Conservation (phyloP, 129 eudicot species). For the Flaveria sonorensis region DNA sequence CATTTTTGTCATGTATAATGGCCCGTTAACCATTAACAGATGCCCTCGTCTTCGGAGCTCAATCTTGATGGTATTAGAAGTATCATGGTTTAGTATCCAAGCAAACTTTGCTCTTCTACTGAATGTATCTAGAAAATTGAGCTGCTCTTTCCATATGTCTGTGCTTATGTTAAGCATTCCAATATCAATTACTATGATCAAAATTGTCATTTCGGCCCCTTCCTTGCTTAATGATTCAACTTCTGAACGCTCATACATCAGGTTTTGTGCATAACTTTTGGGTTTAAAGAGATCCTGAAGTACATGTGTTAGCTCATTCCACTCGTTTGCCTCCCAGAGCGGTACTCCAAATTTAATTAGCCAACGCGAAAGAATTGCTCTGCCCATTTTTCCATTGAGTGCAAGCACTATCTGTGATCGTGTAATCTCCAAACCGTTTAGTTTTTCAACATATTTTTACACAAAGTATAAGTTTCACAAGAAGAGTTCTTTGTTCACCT, state of each 20-base stretch:
- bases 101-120: conserved; percentile 55
- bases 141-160: conserved; percentile 85
- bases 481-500: conserved; percentile 41
- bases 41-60: conserved; percentile 82
- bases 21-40: conserved; percentile 72
- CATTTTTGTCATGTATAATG: conserved; percentile 79
- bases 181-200: conserved; percentile 68
- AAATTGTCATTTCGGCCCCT: conserved; percentile 33
- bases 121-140: conserved; percentile 60
- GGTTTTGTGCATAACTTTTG: conserved; percentile 28
- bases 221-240: conserved; percentile 26
- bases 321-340: conserved; percentile 70
- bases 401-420: conserved; percentile 81
- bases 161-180: conserved; percentile 77
- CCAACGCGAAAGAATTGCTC: conserved; percentile 64
- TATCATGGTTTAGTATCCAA: conserved; percentile 86
- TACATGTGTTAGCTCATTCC: conserved; percentile 77
- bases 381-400: conserved; percentile 63
- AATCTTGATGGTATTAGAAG: conserved; percentile 63
- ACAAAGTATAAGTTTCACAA: background rate
- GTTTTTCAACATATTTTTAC: background rate
- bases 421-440: background rate
- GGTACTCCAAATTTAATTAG: conserved; percentile 50
- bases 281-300: conserved; percentile 57
- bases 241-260: conserved; percentile 25